Conservation (phyloP, 805 yeast species). For the Yarrowia hollandica region DNA sequence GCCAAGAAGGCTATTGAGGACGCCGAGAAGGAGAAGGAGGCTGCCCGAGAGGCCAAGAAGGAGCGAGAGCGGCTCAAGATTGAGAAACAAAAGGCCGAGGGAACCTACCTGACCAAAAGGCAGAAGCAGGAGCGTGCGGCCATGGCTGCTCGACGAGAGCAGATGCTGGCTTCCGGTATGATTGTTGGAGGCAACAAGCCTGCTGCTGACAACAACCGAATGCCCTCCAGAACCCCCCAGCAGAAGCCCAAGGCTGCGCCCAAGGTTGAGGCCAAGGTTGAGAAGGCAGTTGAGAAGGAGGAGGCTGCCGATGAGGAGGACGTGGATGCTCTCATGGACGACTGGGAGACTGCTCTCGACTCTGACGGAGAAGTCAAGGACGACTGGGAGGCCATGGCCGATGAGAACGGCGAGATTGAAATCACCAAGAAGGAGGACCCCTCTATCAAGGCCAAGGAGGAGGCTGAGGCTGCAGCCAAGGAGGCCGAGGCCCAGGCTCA, state of each 20-base stretch:
- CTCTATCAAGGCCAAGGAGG: slow-evolving; percentile 36
- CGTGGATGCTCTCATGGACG: slow-evolving; percentile 64
- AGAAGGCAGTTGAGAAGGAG: slow-evolving; percentile 32
- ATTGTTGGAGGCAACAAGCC: slow-evolving; percentile 65
- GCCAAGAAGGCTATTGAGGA: slow-evolving; percentile 7
- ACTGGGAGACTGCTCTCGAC: slow-evolving; percentile 74
- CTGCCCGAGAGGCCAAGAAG: slow-evolving; percentile 55
- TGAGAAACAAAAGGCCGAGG: slow-evolving; percentile 94
- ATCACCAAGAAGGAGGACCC: slow-evolving; percentile 29
- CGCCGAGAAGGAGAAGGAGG: slow-evolving; percentile 39
- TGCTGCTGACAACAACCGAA: slow-evolving; percentile 44
- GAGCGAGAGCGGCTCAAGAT: slow-evolving; percentile 84
- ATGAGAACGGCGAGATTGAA: slow-evolving; percentile 32
- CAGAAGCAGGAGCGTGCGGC: slow-evolving; percentile 90
- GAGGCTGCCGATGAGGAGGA: slow-evolving; percentile 16
- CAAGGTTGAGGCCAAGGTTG: slow-evolving; percentile 37
- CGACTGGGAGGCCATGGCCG: slow-evolving; percentile 30
- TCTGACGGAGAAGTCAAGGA: slow-evolving; percentile 54
- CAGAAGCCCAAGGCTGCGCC: slow-evolving; percentile 32
- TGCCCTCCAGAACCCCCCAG: slow-evolving; percentile 28
- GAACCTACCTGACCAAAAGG: slow-evolving; percentile 88
- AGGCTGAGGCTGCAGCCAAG: slow-evolving; percentile 40
- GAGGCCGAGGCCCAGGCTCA: slow-evolving; percentile 40
- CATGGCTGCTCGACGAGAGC: slow-evolving; percentile 86
- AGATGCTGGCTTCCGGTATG: slow-evolving; percentile 71